Evolutionary conservation across 306 rosid species (phyloP).

Genomic region (Dalbergia oliveri): DNA sequence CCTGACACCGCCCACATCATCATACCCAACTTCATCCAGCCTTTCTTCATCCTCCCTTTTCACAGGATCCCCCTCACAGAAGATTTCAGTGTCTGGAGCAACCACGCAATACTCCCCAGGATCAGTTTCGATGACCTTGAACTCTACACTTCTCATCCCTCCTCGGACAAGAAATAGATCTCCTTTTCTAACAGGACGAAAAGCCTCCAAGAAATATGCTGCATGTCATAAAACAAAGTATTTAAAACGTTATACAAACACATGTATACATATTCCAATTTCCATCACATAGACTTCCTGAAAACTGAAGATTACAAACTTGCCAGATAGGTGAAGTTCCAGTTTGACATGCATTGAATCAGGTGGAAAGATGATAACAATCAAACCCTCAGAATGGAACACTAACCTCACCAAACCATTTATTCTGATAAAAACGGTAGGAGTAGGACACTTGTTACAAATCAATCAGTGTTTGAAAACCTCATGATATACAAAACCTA

Average conservation of each 20-base stretch:
- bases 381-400: neutral
- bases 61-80: constrained; percentile 71
- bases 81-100: constrained; percentile 77
- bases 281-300: neutral
- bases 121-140: constrained; percentile 76
- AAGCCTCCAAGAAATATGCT: constrained; percentile 75
- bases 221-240: constrained; percentile 39
- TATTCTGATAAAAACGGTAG: neutral
- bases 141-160: constrained; percentile 75
- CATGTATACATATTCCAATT: neutral
- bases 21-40: constrained; percentile 71
- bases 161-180: constrained; percentile 73
- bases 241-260: neutral
- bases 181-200: constrained; percentile 74
- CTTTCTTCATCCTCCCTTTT: constrained; percentile 74
- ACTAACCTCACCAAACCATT: constrained; percentile 5
- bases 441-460: neutral
- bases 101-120: constrained; percentile 74
- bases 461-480: neutral
- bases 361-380: neutral
- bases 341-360: neutral
- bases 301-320: neutral
- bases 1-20: constrained; percentile 81
- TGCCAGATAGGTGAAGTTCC: neutral
- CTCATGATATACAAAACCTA: neutral